Evolutionary conservation across 2,329 filamentous ascomycete genomes (phyloP).

Genomic region (Exserohilum turcica): DNA sequence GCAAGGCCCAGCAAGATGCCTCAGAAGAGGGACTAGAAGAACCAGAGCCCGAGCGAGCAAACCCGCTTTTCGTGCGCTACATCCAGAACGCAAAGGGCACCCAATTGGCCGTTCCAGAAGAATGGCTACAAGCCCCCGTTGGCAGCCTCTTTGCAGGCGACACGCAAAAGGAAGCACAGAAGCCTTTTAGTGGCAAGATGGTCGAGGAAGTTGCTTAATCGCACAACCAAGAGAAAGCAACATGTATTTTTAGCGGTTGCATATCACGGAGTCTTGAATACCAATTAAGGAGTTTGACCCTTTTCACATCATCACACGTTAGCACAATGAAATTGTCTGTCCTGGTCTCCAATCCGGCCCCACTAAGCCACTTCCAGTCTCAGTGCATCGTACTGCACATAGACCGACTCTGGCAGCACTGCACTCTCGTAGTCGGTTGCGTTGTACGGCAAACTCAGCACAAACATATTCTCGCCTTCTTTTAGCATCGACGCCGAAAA

Average conservation of each 20-base stretch:
- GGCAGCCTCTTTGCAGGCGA: conserved; percentile 61
- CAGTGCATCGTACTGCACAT: conserved; percentile 70
- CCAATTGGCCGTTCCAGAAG: conserved; percentile 67
- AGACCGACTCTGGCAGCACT: conserved; percentile 54
- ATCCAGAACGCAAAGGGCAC: conserved; percentile 67
- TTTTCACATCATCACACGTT: neutral
- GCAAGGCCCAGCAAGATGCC: conserved; percentile 56
- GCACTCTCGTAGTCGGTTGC: conserved; percentile 61
- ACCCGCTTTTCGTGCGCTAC: conserved; percentile 71
- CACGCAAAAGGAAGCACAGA: conserved; percentile 29
- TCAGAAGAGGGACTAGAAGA: conserved; percentile 57
- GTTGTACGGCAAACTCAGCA: conserved; percentile 64
- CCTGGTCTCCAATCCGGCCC: too few relatives aligned
- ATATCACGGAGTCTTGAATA: conserved; percentile 4
- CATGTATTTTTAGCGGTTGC: conserved; percentile 6
- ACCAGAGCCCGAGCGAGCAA: conserved; percentile 54
- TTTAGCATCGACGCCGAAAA: conserved; percentile 59
- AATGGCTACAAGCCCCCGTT: conserved; percentile 68
- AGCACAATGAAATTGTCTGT: neutral
- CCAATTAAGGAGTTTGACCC: neutral
- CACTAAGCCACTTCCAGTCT: conserved; percentile 61
- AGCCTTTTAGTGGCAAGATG: conserved; percentile 42
- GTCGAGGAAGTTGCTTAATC: conserved; percentile 44
- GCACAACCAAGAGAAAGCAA: neutral
- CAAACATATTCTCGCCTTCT: conserved; percentile 61